Evolutionary conservation across 2,329 filamentous ascomycete genomes (phyloP).

Genomic region (Aspergillus niger): DNA sequence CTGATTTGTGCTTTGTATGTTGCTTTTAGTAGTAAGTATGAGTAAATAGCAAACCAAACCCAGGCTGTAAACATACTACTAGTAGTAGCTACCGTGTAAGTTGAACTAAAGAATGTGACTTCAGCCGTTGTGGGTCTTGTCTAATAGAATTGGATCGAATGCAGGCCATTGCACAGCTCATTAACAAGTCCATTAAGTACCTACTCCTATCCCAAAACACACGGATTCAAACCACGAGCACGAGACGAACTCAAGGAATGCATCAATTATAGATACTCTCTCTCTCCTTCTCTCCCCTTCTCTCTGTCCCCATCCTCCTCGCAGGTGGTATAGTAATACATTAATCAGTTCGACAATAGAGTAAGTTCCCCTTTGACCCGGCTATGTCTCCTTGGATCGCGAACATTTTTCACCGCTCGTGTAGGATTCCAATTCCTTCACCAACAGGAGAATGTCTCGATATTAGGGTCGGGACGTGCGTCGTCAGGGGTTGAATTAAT

Average conservation of each 20-base stretch:
- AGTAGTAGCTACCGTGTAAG: no score
- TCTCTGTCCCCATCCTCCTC: background rate
- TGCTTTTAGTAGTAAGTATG: no score
- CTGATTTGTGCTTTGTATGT: no score
- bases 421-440: background rate
- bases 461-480: background rate
- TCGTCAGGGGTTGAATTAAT: slow-evolving; percentile 7
- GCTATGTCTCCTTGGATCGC: slow-evolving; percentile 2
- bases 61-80: no score
- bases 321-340: slow-evolving; percentile 24
- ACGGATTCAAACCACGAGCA: background rate
- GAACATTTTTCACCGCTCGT: background rate
- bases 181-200: slow-evolving; percentile 9
- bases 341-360: slow-evolving; percentile 16
- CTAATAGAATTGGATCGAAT: background rate
- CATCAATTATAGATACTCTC: slow-evolving; percentile 10
- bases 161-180: background rate
- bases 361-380: background rate
- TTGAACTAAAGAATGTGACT: no score
- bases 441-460: background rate
- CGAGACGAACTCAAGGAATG: slow-evolving; percentile 3
- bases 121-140: no score
- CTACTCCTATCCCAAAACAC: slow-evolving; percentile 13
- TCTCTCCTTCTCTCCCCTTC: background rate
- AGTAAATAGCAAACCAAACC: no score